Percentiles rank a stretch among this genome's conserved stretches.
Conservation (phyloP, 2,329 filamentous ascomycete genomes). For the Fonsecaea erecta region DNA sequence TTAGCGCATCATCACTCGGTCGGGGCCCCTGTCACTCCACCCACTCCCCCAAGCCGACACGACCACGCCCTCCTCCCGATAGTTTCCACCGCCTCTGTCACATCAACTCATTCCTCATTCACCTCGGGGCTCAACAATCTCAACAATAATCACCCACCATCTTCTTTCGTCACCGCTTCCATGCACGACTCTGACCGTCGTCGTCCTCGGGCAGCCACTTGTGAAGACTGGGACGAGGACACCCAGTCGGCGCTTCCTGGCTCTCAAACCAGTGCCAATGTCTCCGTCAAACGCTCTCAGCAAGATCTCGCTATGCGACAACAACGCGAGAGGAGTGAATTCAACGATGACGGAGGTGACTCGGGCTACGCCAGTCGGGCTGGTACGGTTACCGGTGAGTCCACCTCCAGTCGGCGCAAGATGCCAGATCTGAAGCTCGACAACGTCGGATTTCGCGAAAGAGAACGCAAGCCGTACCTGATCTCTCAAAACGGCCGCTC, state of each 20-base stretch:
- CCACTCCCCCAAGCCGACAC: background rate
- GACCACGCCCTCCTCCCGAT: background rate
- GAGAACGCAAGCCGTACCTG: slow-evolving; percentile 33
- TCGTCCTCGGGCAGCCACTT: slow-evolving; percentile 49
- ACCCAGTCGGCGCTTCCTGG: slow-evolving; percentile 50
- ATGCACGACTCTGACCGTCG: slow-evolving; percentile 36
- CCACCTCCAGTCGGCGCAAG: slow-evolving; percentile 53
- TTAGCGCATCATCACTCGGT: background rate
- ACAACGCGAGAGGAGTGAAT: slow-evolving; percentile 38
- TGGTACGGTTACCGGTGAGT: slow-evolving; percentile 57
- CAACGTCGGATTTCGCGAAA: slow-evolving; percentile 39
- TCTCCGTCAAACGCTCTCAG: slow-evolving; percentile 55
- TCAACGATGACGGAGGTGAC: slow-evolving; percentile 59
- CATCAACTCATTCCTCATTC: slow-evolving; percentile 5
- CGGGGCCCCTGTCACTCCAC: slow-evolving; percentile 14
- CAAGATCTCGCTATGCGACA: slow-evolving; percentile 42
- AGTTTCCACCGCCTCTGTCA: slow-evolving; percentile 4
- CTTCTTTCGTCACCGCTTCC: slow-evolving; percentile 21
- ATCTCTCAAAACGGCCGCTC: slow-evolving; percentile 14
- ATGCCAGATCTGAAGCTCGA: slow-evolving; percentile 46
- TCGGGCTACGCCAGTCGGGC: slow-evolving; percentile 67
- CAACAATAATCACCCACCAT: background rate
- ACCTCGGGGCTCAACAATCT: slow-evolving; percentile 2
- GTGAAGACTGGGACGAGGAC: slow-evolving; percentile 56
- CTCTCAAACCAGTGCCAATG: slow-evolving; percentile 57